Percentiles rank a stretch among this genome's conserved stretches.
Evolutionary conservation across 768 basidiomycete species (phyloP).

Genomic region (Boletellus sp.): DNA sequence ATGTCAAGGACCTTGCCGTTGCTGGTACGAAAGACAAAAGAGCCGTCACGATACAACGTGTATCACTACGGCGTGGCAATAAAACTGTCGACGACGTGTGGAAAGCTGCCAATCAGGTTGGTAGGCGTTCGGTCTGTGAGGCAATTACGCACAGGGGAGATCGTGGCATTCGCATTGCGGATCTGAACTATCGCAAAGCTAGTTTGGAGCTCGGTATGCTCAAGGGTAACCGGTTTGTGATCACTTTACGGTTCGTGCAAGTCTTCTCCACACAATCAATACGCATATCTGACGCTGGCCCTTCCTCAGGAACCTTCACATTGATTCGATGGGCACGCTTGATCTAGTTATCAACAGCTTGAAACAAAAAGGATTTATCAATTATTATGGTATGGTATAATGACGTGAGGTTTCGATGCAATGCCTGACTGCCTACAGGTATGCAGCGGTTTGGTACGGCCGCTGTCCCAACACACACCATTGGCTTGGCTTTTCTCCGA

Average conservation of each 20-base stretch:
- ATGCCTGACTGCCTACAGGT: conserved; percentile 44
- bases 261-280: conserved; percentile 15
- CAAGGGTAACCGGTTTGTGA: conserved; percentile 93
- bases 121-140: conserved; percentile 52
- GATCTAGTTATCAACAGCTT: conserved; percentile 74
- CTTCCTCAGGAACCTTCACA: conserved; percentile 71
- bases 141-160: conserved; percentile 75
- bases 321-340: conserved; percentile 66
- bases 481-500: conserved; percentile 85
- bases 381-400: conserved; percentile 77
- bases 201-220: conserved; percentile 91
- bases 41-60: conserved; percentile 91
- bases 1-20: conserved; percentile 77
- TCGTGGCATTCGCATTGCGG: conserved; percentile 82
- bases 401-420: neutral
- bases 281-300: neutral
- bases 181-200: conserved; percentile 80
- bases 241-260: conserved; percentile 73
- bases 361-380: conserved; percentile 88
- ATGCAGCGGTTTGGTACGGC: conserved; percentile 99
- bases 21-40: conserved; percentile 99
- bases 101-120: conserved; percentile 71
- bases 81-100: conserved; percentile 83
- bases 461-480: conserved; percentile 90
- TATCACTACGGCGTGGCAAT: conserved; percentile 71